Percentiles rank a stretch among this genome's conserved stretches.
Evolutionary conservation across 768 basidiomycete genomes (phyloP).

Genomic region (Podaxis mareebaensis): DNA sequence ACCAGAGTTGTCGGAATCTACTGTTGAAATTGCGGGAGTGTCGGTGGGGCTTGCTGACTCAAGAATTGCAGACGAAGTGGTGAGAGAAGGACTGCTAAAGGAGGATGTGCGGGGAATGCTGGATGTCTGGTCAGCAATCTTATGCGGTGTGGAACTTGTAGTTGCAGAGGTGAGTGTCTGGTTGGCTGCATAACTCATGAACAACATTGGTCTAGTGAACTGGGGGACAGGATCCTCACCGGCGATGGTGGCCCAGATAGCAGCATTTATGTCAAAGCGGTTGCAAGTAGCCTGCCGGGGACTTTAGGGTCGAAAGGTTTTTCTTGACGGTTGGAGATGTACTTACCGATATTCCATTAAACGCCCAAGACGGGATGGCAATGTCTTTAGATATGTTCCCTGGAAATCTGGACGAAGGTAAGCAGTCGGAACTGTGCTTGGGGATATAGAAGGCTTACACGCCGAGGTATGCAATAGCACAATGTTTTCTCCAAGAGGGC

Average conservation of each 20-base stretch:
- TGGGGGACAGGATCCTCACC: not conserved
- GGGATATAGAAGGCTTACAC: not conserved
- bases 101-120: not conserved
- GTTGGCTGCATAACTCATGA: not conserved
- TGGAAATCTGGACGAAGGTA: not conserved
- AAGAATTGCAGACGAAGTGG: not conserved
- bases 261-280: conserved; percentile 3
- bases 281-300: not conserved
- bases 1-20: not conserved
- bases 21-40: not conserved
- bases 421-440: not conserved
- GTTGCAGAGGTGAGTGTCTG: not conserved
- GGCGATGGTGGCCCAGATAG: not conserved
- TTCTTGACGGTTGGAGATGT: not conserved
- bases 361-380: conserved; percentile 14
- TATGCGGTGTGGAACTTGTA: not conserved
- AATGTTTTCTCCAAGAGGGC: conserved; percentile 19
- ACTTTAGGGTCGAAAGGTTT: too few relatives aligned
- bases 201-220: too few relatives aligned
- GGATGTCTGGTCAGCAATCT: not conserved
- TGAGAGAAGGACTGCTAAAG: not conserved
- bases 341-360: conserved; percentile 6
- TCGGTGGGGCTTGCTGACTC: not conserved
- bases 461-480: conserved; percentile 10
- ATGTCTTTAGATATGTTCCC: not conserved